Evolutionary conservation across 2,329 filamentous ascomycete genomes (phyloP).

Genomic region (Dichotomopilus funicola): DNA sequence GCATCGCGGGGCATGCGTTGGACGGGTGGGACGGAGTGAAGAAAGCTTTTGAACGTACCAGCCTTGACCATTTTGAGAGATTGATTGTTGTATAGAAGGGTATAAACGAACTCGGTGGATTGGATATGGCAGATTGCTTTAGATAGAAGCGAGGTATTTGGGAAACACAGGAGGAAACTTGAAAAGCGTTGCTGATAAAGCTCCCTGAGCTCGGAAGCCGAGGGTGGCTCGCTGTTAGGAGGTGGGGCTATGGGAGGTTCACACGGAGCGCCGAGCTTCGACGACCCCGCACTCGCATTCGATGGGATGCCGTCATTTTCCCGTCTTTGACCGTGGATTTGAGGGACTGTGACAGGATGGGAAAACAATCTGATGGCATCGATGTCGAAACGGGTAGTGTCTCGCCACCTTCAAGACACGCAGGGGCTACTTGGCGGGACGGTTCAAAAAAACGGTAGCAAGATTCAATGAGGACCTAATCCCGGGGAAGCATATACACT

Average conservation of each 20-base stretch:
- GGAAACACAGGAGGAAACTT: conserved; percentile 10
- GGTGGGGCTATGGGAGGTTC: conserved; percentile 21
- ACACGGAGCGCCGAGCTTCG: neutral
- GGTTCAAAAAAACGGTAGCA: too few relatives aligned
- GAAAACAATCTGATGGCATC: neutral
- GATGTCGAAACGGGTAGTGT: too few relatives aligned
- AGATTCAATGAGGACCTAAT: too few relatives aligned
- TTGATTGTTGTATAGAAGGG: conserved; percentile 12
- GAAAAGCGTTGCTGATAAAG: neutral
- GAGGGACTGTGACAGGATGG: neutral
- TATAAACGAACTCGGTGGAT: neutral
- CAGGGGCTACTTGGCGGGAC: too few relatives aligned
- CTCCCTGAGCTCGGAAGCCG: conserved; percentile 15
- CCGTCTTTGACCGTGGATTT: neutral
- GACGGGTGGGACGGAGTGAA: neutral
- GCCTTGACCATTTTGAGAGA: conserved; percentile 92
- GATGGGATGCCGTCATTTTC: conserved; percentile 17
- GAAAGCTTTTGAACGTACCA: conserved; percentile 53
- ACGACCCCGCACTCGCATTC: conserved; percentile 19
- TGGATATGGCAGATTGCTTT: neutral
- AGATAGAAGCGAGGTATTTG: conserved; percentile 8
- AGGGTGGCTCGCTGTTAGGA: conserved; percentile 15
- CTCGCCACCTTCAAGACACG: too few relatives aligned
- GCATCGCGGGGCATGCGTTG: conserved; percentile 5
- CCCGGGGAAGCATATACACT: too few relatives aligned